Evolutionary conservation across 2,329 filamentous ascomycete species (phyloP).

Genomic region (Botryotinia calthae): DNA sequence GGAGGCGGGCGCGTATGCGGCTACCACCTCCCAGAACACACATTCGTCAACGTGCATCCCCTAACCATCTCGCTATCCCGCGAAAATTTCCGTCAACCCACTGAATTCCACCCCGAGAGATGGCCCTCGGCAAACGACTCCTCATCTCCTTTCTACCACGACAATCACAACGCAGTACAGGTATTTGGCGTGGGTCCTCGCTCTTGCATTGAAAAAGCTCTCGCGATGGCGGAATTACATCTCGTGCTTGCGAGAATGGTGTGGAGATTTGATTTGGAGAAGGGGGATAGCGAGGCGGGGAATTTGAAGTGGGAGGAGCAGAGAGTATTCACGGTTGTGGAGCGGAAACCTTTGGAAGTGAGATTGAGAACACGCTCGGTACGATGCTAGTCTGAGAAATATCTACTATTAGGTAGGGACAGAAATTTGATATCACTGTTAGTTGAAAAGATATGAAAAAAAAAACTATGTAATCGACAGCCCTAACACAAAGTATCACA

Average conservation of each 20-base stretch:
- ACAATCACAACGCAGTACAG: background rate
- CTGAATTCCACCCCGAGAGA: background rate
- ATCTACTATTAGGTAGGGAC: no score
- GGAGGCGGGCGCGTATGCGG: background rate
- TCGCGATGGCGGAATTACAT: background rate
- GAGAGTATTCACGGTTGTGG: background rate
- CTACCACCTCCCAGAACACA: background rate
- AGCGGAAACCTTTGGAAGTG: background rate
- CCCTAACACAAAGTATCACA: no score
- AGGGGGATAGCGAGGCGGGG: background rate
- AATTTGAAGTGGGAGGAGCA: background rate
- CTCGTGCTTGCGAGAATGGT: background rate
- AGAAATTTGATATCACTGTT: no score
- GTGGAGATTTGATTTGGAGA: background rate
- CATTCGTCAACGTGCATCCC: background rate
- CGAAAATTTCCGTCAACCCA: background rate
- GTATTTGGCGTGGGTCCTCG: constrained; percentile 4
- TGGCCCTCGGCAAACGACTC: background rate
- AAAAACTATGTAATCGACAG: no score
- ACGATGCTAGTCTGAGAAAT: background rate
- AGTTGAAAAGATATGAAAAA: no score
- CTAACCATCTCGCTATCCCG: background rate
- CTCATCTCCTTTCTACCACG: background rate
- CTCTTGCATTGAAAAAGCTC: background rate
- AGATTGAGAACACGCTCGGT: background rate